Conservation (phyloP, 2,329 filamentous ascomycete genomes). For the Xylaria sp. region DNA sequence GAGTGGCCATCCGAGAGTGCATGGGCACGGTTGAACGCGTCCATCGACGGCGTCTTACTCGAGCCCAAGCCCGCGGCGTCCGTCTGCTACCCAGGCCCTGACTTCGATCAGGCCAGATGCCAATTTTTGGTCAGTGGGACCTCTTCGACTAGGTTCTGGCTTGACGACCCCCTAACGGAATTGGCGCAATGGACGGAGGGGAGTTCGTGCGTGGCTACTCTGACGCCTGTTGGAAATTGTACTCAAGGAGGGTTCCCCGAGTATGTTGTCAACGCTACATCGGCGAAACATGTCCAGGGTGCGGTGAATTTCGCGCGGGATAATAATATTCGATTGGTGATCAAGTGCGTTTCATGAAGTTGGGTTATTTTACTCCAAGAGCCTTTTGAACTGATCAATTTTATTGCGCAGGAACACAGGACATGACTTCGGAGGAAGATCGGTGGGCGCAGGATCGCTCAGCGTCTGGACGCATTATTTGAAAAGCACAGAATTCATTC, state of each 20-base stretch:
- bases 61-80: slow-evolving; percentile 47
- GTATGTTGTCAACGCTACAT: slow-evolving; percentile 54
- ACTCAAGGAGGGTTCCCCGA: slow-evolving; percentile 51
- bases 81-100: slow-evolving; percentile 48
- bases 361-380: too few relatives aligned
- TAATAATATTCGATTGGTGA: slow-evolving; percentile 51
- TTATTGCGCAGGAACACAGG: slow-evolving; percentile 57
- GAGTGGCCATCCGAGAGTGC: slow-evolving; percentile 44
- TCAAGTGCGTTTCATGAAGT: slow-evolving; percentile 53
- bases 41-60: slow-evolving; percentile 47
- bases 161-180: slow-evolving; percentile 50
- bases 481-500: slow-evolving; percentile 55
- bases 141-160: slow-evolving; percentile 46
- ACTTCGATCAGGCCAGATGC: slow-evolving; percentile 45
- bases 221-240: slow-evolving; percentile 47
- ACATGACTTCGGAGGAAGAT: slow-evolving; percentile 60
- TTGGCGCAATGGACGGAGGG: slow-evolving; percentile 51
- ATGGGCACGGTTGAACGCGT: slow-evolving; percentile 47
- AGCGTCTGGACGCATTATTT: slow-evolving; percentile 62
- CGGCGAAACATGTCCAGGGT: slow-evolving; percentile 51
- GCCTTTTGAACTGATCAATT: slow-evolving; percentile 47
- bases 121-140: slow-evolving; percentile 43
- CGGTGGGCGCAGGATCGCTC: slow-evolving; percentile 58
- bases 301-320: slow-evolving; percentile 52
- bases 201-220: slow-evolving; percentile 47